Conservation (phyloP, 352 stramenopile species). For the Pythium inflatum region DNA sequence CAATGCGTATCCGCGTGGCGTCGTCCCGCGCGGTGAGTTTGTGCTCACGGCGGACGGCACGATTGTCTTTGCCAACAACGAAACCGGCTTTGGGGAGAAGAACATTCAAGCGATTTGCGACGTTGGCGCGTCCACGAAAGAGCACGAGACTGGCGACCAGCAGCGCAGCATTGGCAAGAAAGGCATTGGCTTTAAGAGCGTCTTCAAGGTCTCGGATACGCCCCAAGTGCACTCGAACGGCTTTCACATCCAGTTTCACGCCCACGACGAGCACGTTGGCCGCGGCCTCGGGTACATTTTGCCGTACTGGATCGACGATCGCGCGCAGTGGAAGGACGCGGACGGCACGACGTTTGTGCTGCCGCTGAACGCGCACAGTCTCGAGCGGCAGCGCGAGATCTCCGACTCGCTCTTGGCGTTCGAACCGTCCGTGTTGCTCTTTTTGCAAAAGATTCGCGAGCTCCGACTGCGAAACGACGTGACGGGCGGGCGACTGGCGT, state of each 20-base stretch:
- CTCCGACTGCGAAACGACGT: conserved; percentile 58
- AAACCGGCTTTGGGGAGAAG: conserved; percentile 67
- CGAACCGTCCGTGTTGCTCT: conserved; percentile 81
- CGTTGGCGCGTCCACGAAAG: conserved; percentile 85
- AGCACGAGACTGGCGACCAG: conserved; percentile 25
- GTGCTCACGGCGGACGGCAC: conserved; percentile 46
- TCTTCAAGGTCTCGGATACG: conserved; percentile 86
- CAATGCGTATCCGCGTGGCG: conserved; percentile 56
- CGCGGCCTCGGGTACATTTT: conserved; percentile 78
- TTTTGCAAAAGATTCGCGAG: conserved; percentile 71
- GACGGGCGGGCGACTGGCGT: conserved; percentile 45
- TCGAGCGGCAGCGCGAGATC: conserved; percentile 52
- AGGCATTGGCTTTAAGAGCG: conserved; percentile 91
- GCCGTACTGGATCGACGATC: conserved; percentile 74
- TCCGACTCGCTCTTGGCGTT: conserved; percentile 66
- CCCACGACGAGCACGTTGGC: conserved; percentile 48
- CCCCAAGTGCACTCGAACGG: conserved; percentile 90
- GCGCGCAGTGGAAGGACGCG: conserved; percentile 41
- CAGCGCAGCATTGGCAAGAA: conserved; percentile 86
- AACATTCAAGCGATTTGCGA: conserved; percentile 89
- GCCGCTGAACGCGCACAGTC: conserved; percentile 62
- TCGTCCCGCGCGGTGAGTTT: conserved; percentile 65
- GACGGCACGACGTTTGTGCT: conserved; percentile 77
- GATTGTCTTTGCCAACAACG: conserved; percentile 88
- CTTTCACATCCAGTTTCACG: conserved; percentile 83